These are phyloP conservation scores for Penicillium sp. DNA, from an alignment of 2,329 filamentous ascomycete genomes.

Conservation along the genomic window DNA sequence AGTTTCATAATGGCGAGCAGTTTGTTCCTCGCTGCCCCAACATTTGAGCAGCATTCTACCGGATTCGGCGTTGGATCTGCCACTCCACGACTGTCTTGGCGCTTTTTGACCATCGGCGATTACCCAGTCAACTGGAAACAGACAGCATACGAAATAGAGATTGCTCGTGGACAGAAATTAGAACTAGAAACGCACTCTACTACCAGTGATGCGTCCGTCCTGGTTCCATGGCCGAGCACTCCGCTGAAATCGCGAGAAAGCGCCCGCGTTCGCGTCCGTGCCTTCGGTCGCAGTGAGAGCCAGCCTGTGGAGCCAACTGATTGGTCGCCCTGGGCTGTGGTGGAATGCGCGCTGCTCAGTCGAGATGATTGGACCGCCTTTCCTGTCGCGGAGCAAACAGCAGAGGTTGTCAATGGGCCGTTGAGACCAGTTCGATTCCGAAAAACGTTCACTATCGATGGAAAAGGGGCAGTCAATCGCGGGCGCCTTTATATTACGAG, in stretches of 20 bases:
- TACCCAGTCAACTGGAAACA: slow-evolving; percentile 31
- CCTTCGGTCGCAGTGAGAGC: slow-evolving; percentile 4
- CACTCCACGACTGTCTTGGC: slow-evolving; percentile 34
- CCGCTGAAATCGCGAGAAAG: slow-evolving; percentile 9
- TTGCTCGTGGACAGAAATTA: neutral
- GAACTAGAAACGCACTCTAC: neutral
- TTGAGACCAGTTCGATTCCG: slow-evolving; percentile 32
- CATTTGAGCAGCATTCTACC: slow-evolving; percentile 15
- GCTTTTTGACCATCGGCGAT: slow-evolving; percentile 22
- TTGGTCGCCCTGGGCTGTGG: slow-evolving; percentile 9
- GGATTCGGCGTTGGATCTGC: slow-evolving; percentile 31
- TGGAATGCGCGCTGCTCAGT: slow-evolving; percentile 1
- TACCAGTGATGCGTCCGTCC: neutral
- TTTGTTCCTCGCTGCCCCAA: neutral
- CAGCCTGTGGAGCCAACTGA: neutral
- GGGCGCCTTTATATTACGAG: slow-evolving; percentile 56
- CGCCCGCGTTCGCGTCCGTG: slow-evolving; percentile 7
- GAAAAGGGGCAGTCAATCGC: slow-evolving; percentile 13
- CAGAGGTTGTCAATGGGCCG: neutral
- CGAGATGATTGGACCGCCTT: slow-evolving; percentile 1
- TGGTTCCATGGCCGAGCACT: slow-evolving; percentile 4
- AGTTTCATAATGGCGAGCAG: neutral
- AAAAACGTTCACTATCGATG: slow-evolving; percentile 33
- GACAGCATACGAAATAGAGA: slow-evolving; percentile 33
- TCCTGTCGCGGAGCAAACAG: neutral